Conservation (phyloP, 306 rosid species). For the Comarum palustre region DNA sequence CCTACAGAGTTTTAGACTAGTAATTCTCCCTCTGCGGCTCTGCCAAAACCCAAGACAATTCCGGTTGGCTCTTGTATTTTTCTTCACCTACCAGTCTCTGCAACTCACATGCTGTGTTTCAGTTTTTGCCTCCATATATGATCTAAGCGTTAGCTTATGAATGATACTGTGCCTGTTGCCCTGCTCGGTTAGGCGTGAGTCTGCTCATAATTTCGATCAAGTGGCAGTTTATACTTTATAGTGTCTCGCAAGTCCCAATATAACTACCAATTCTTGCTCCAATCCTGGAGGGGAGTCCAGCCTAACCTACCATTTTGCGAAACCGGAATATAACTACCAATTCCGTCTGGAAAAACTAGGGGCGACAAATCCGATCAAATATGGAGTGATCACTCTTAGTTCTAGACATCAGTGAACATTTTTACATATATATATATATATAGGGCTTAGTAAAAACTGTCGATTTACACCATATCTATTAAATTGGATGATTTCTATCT, state of each 20-base stretch:
- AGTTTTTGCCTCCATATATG: conserved; percentile 1
- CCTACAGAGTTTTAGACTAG: neutral
- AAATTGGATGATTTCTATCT: too few species aligned
- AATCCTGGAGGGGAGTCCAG: too few species aligned
- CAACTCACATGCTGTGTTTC: conserved; percentile 1
- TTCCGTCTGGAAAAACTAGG: neutral
- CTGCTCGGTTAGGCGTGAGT: neutral
- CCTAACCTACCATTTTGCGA: too few species aligned
- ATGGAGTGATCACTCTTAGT: too few species aligned
- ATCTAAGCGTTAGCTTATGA: neutral
- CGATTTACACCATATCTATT: too few species aligned
- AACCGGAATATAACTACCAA: too few species aligned
- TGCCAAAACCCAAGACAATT: neutral
- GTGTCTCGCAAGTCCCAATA: neutral
- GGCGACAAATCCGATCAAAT: neutral
- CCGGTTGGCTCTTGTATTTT: conserved; percentile 2
- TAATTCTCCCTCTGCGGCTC: neutral
- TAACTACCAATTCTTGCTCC: neutral
- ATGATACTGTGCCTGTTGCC: neutral
- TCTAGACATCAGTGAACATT: too few species aligned
- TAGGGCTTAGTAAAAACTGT: too few species aligned
- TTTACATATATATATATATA: too few species aligned
- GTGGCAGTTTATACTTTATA: neutral
- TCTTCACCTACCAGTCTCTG: conserved; percentile 12
- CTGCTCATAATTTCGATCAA: neutral